Evolutionary conservation across 352 stramenopile species (phyloP).

Genomic region (Globisporangium spinosum): DNA sequence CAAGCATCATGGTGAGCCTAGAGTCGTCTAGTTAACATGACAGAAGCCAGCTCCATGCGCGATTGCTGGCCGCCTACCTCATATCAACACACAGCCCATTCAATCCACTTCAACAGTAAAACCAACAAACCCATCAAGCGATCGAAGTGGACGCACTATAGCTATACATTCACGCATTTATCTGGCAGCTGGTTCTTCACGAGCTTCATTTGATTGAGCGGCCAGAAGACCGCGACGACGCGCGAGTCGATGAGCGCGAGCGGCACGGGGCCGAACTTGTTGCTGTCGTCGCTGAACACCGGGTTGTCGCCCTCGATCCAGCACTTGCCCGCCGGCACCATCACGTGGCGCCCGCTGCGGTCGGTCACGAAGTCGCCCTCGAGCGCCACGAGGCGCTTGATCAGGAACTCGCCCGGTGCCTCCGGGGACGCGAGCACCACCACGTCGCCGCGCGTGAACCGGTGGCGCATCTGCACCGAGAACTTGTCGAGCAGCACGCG

Average conservation of each 20-base stretch:
- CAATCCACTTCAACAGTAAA: background rate
- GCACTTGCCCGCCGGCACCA: constrained; percentile 75
- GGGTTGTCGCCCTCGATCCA: constrained; percentile 85
- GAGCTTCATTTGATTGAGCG: constrained; percentile 57
- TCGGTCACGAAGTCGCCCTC: constrained; percentile 74
- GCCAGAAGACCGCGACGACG: constrained; percentile 79
- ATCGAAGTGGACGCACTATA: background rate
- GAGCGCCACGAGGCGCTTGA: constrained; percentile 75
- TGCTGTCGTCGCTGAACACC: constrained; percentile 74
- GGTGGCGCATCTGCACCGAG: constrained; percentile 69
- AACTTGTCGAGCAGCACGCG: constrained; percentile 86
- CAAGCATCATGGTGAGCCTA: too few species aligned
- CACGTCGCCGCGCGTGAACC: constrained; percentile 65
- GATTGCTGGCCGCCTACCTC: background rate
- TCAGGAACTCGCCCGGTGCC: constrained; percentile 49
- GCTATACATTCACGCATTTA: constrained; percentile 52
- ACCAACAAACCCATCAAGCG: background rate
- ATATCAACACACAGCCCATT: background rate
- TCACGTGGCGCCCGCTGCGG: constrained; percentile 26
- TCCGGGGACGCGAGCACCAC: constrained; percentile 75
- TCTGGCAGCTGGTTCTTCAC: constrained; percentile 49
- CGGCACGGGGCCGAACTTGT: constrained; percentile 69
- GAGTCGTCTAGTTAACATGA: too few species aligned
- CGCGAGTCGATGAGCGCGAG: constrained; percentile 79
- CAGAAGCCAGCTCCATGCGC: background rate